Evolutionary conservation across 352 stramenopile species (phyloP), one percentile per base, ranked within the genome.

Genomic region (Phytophthora crassamura): DNA sequence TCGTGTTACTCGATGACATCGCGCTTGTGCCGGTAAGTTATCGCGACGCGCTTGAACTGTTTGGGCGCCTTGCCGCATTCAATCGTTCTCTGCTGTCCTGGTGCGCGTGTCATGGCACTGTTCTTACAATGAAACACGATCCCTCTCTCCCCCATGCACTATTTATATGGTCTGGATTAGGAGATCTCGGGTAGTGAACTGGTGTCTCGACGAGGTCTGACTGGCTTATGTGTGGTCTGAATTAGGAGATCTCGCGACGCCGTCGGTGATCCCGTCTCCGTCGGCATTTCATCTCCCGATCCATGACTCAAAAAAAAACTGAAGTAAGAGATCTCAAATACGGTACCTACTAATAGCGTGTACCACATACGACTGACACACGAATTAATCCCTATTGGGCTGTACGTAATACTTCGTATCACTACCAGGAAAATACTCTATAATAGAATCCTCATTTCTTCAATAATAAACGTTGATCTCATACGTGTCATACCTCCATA

Each of bases 241-340:
- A 63, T 46, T 57, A 53, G 35, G 51, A 58, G 42, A 53, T 58
- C n/a, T 63, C 50, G n/a, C n/a, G n/a, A n/a, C n/a, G n/a, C n/a
- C n/a, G n/a, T n/a, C n/a, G n/a, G n/a, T n/a, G n/a, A n/a, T n/a
- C n/a, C n/a, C n/a, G n/a, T n/a, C n/a, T n/a, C n/a, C n/a, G n/a
- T n/a, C n/a, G n/a, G n/a, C n/a, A n/a, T n/a, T n/a, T n/a, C n/a
- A n/a, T n/a, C n/a, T n/a, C n/a, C n/a, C n/a, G n/a, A n/a, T n/a
- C n/a, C n/a, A n/a, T n/a, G n/a, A n/a, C n/a, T n/a, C n/a, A n/a
- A n/a, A n/a, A n/a, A n/a, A n/a, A n/a, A n/a, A n/a, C n/a, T n/a
- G n/a, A n/a, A n/a, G n/a, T n/a, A n/a, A n/a, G n/a, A n/a, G n/a
- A n/a, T n/a, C n/a, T n/a, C n/a, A n/a, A n/a, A n/a, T n/a, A n/a